phyloP scores from a whole-genome alignment of 2,329 filamentous ascomycete genomes.

The Monosporascus sp. region DNA sequence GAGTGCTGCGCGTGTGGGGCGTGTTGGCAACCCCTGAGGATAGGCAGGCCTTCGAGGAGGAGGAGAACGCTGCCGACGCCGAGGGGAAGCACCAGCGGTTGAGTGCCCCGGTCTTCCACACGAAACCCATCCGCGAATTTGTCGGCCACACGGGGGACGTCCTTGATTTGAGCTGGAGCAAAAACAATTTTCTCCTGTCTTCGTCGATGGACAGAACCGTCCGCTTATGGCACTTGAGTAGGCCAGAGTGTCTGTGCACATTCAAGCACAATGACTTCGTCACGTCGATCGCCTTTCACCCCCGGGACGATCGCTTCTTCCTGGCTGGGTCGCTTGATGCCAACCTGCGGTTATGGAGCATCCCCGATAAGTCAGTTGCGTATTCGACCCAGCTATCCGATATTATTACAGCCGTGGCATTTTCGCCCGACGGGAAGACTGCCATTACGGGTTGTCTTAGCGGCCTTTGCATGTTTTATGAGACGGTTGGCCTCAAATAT shows the following conservation, averaged over 20 bases:
- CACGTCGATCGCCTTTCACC: conserved; percentile 91
- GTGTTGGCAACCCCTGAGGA: conserved; percentile 82
- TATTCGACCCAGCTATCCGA: conserved; percentile 73
- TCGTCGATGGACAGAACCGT: conserved; percentile 99
- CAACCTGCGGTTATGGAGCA: conserved; percentile 88
- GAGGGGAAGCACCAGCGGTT: conserved; percentile 53
- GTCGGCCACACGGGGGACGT: conserved; percentile 80
- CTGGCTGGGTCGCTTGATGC: conserved; percentile 87
- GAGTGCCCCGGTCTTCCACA: conserved; percentile 85
- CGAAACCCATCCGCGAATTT: conserved; percentile 74
- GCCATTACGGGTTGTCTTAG: conserved; percentile 84
- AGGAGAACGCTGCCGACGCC: conserved; percentile 46
- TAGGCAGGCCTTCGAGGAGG: conserved; percentile 65
- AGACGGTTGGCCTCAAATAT: conserved; percentile 83
- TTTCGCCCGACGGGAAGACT: conserved; percentile 85
- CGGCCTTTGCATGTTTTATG: conserved; percentile 83
- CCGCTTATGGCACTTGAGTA: conserved; percentile 83
- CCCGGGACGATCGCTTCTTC: conserved; percentile 93
- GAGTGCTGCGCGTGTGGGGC: conserved; percentile 79
- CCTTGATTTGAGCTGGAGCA: conserved; percentile 93
- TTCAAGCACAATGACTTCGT: conserved; percentile 96
- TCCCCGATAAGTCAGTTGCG: conserved; percentile 90
- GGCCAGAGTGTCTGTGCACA: conserved; percentile 80
- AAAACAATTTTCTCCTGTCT: conserved; percentile 94
- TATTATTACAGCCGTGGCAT: conserved; percentile 89